phyloP scores from a whole-genome alignment of 768 basidiomycete species.

The Hygrocybe coccinea region DNA sequence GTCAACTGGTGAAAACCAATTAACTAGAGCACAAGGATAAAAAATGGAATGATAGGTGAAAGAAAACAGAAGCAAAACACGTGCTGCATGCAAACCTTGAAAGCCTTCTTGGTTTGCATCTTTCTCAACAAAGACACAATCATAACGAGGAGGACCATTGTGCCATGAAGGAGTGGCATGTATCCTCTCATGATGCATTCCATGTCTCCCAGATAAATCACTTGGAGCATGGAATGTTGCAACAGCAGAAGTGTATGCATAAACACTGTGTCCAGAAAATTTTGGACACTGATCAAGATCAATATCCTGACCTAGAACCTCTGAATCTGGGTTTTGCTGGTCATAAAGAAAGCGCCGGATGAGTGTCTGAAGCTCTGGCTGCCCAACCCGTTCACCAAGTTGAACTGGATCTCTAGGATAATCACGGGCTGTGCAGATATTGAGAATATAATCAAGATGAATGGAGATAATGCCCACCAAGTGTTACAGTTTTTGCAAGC shows the following conservation, averaged over 20 bases:
- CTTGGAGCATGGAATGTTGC: no score
- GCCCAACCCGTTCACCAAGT: no score
- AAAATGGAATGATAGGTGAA: conserved; percentile 12
- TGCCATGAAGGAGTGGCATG: conserved; percentile 20
- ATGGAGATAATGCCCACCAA: no score
- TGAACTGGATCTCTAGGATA: no score
- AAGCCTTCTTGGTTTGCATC: conserved; percentile 13
- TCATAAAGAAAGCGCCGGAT: no score
- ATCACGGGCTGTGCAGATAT: no score
- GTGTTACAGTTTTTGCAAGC: no score
- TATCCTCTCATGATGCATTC: conserved; percentile 27
- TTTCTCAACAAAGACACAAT: conserved; percentile 20
- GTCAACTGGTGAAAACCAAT: conserved; percentile 18
- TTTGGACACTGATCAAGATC: no score
- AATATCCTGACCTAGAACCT: neutral
- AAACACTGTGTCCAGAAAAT: no score
- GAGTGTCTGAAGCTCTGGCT: no score
- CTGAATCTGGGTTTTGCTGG: no score
- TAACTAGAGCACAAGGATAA: conserved; percentile 25
- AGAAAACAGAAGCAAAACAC: conserved; percentile 19
- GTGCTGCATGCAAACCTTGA: conserved; percentile 19
- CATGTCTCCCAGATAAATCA: conserved; percentile 20
- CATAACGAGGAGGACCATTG: conserved; percentile 13
- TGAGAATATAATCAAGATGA: no score
- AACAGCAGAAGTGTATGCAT: conserved; percentile 20